Evolutionary conservation across 164 flowering plant genomes (phyloP).

Genomic region (Dillenia turbinata): DNA sequence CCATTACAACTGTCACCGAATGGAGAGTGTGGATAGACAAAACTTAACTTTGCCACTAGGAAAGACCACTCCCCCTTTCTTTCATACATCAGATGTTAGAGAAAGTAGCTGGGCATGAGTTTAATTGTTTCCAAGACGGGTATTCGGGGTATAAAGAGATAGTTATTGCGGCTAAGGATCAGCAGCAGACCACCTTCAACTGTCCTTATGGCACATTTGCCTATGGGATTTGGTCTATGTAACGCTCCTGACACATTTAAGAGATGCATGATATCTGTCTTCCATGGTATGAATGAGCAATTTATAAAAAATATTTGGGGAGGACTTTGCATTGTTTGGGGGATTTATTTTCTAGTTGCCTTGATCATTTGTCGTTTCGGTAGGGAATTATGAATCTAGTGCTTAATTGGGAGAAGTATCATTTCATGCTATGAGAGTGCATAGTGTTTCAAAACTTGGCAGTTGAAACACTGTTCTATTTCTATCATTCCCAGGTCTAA

Average conservation of each 20-base stretch:
- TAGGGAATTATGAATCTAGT: too few relatives aligned
- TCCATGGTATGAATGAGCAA: background rate
- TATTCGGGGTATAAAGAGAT: background rate
- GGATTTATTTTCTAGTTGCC: too few relatives aligned
- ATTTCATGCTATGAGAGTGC: constrained; percentile 1
- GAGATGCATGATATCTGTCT: background rate
- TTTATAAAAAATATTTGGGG: background rate
- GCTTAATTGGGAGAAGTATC: too few relatives aligned
- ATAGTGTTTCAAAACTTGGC: constrained; percentile 4
- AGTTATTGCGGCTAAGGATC: background rate
- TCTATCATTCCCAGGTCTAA: constrained; percentile 15
- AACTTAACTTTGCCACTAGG: background rate
- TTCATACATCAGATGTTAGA: constrained; percentile 8
- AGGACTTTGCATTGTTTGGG: background rate
- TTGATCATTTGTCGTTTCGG: too few relatives aligned
- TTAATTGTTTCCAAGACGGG: constrained; percentile 3
- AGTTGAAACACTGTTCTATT: constrained; percentile 5
- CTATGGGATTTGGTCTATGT: constrained; percentile 3
- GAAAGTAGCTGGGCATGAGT: background rate
- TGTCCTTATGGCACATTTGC: background rate
- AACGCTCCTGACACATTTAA: constrained; percentile 1
- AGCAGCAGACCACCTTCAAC: constrained; percentile 3
- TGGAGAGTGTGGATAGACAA: constrained; percentile 7
- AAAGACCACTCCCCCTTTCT: background rate
- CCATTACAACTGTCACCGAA: background rate